Percentiles rank a stretch among this genome's conserved stretches.
phyloP scores from a whole-genome alignment of 2,329 filamentous ascomycete species.

The Aspergillus proliferans region DNA sequence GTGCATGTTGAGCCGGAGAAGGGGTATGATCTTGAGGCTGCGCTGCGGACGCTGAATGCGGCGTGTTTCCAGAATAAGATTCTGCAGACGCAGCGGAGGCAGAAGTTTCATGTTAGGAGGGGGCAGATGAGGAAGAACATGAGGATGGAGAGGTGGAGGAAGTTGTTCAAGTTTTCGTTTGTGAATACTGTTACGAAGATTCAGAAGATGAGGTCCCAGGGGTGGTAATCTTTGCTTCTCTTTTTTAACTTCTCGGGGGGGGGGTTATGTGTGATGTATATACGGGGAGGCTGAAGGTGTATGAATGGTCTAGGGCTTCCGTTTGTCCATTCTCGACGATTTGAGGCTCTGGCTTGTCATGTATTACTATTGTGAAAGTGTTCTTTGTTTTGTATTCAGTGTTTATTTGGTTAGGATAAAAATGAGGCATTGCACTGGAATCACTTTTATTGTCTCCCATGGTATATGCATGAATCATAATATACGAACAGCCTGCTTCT shows the following conservation, averaged over 20 bases:
- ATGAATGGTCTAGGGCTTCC: not conserved
- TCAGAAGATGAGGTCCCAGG: slow-evolving; percentile 40
- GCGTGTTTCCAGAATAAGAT: slow-evolving; percentile 29
- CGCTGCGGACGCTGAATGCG: slow-evolving; percentile 22
- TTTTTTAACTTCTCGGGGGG: too few species aligned
- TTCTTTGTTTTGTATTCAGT: slow-evolving; percentile 12
- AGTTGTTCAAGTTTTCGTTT: slow-evolving; percentile 41
- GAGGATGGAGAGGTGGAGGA: slow-evolving; percentile 36
- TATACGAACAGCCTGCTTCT: not conserved
- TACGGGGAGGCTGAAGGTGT: not conserved
- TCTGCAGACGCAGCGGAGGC: slow-evolving; percentile 21
- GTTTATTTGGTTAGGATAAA: slow-evolving; percentile 5
- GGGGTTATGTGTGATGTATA: not conserved
- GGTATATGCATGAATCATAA: too few species aligned
- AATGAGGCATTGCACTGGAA: slow-evolving; percentile 5
- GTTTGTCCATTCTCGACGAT: not conserved
- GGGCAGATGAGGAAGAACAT: slow-evolving; percentile 38
- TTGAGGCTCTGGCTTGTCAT: slow-evolving; percentile 1
- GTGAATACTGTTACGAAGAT: slow-evolving; percentile 36
- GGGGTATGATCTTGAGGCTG: slow-evolving; percentile 23
- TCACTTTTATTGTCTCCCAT: slow-evolving; percentile 12
- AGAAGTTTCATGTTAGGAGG: slow-evolving; percentile 38
- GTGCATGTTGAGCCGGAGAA: slow-evolving; percentile 28
- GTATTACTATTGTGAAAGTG: slow-evolving; percentile 8
- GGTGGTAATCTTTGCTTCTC: slow-evolving; percentile 30